Base-by-base conservation (phyloP, 139 green algal genomes). In the Zygnema circumcarinatum region DNA sequence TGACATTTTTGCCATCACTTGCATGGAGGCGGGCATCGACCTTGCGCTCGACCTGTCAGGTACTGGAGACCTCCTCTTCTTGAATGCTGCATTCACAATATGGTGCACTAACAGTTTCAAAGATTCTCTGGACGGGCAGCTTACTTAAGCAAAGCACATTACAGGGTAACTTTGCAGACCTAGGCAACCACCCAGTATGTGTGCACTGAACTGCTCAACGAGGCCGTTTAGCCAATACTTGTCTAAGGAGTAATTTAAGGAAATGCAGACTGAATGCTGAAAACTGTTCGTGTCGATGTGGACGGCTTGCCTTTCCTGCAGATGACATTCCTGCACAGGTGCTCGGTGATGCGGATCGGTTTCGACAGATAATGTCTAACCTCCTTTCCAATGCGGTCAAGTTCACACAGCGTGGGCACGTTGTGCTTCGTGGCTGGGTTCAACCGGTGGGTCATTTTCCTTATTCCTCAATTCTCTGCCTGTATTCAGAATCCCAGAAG, bases 291-390 rank as follows among this genome's bases (percentile, higher is more conserved):
- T 54, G 73, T 80, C 38, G 47, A 38, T 67, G 73, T 80, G 73
- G 25, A 41, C 69, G 7, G 3, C 69, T 20, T 41, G 69, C 16
- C 11, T 41, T 11, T 78, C 11, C 16, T 74, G 74, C 80, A 85
- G 86, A 87, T 36, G 81, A 90, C 72, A 73, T 91, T 11, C 86
- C 86, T 38, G 33, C 11, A 25, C 33, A 56, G n/a, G 82, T 91
- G 35, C 41, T 78, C 33, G 87, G 87, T 7, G 87, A 91, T 56
- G 62, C 87, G 29, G 36, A 38, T 32, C 81, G 87, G 20, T 72
- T 91, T 40, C 81, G 87, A 0, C 87, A 91, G 74, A 85, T 91
- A 33, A 32, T 91, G 32, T 74, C 33, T 42, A 91, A 91, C 68
- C 67, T 90, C 38, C 62, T 91, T 32, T 86, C 68, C 47, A 91